Evolutionary conservation across 306 rosid species (phyloP).

Genomic region (Cucumis melo): DNA sequence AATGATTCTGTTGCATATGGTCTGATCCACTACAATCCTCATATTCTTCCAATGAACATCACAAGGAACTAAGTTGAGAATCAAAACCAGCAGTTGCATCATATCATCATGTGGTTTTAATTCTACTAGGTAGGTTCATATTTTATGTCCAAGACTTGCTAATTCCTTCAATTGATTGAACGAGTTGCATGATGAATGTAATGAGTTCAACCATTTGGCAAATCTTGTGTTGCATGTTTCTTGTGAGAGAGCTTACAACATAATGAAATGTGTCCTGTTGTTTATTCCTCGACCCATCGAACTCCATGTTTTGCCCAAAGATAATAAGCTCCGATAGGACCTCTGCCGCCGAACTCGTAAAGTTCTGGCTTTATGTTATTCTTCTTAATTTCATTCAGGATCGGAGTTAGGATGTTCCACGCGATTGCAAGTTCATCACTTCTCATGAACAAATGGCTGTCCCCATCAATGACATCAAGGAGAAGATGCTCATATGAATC

Average conservation of each 20-base stretch:
- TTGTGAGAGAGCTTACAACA: background rate
- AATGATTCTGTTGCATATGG: background rate
- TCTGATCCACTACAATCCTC: background rate
- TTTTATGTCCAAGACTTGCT: background rate
- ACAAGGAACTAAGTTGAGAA: background rate
- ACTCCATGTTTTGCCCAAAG: slow-evolving; percentile 82
- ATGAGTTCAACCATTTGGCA: background rate
- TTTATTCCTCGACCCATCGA: slow-evolving; percentile 63
- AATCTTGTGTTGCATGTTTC: background rate
- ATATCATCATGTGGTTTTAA: background rate
- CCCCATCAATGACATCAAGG: slow-evolving; percentile 72
- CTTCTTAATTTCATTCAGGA: slow-evolving; percentile 61
- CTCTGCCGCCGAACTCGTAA: slow-evolving; percentile 73
- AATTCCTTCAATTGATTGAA: background rate
- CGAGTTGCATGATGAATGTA: background rate
- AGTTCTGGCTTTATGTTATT: slow-evolving; percentile 54
- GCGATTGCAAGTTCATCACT: slow-evolving; percentile 74
- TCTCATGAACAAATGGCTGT: slow-evolving; percentile 78
- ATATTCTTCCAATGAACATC: background rate
- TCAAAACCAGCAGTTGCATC: background rate
- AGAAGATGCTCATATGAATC: slow-evolving; percentile 88
- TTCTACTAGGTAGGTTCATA: background rate
- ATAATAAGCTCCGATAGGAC: slow-evolving; percentile 78
- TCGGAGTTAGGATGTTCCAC: slow-evolving; percentile 64
- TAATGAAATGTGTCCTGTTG: background rate